A percentile compares a stretch with the other conserved stretches of the same genome.
phyloP scores from a whole-genome alignment of 2,329 filamentous ascomycete species.

The Diaporthe sp. region DNA sequence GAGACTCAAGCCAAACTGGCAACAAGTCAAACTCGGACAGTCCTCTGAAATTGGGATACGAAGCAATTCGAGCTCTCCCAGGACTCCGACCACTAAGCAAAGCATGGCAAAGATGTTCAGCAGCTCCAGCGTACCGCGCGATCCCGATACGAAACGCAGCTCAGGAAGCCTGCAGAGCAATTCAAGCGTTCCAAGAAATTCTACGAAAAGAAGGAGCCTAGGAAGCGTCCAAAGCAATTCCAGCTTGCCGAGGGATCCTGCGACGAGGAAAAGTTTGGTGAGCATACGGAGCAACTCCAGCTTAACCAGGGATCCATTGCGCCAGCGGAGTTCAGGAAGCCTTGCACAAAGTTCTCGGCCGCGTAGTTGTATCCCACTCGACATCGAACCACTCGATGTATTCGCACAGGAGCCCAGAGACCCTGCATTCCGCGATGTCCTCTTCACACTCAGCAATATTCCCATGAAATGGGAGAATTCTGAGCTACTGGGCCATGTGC shows the following conservation, averaged over 20 bases:
- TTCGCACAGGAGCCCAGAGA: conserved; percentile 77
- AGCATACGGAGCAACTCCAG: conserved; percentile 62
- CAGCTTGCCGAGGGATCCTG: conserved; percentile 52
- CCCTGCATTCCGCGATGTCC: conserved; percentile 81
- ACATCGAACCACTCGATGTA: conserved; percentile 69
- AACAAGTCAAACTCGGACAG: too few relatives aligned
- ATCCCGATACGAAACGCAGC: too few relatives aligned
- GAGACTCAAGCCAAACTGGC: too few relatives aligned
- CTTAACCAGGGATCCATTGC: conserved; percentile 44
- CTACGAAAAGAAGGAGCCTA: too few relatives aligned
- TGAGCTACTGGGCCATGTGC: conserved; percentile 88
- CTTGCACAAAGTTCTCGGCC: conserved; percentile 57
- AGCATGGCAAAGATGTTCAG: too few relatives aligned
- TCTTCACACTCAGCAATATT: conserved; percentile 86
- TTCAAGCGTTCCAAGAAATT: conserved; percentile 67
- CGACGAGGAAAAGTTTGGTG: conserved; percentile 52
- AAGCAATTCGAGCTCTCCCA: too few relatives aligned
- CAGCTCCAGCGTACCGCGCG: too few relatives aligned
- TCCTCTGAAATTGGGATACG: too few relatives aligned
- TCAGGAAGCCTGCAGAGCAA: too few relatives aligned
- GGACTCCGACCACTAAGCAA: too few relatives aligned
- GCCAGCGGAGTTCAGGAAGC: not conserved
- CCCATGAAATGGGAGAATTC: conserved; percentile 97
- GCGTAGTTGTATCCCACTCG: conserved; percentile 54
- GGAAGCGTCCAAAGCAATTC: conserved; percentile 64